Evolutionary conservation across 163 green algal species (phyloP).

Genomic region (Chlamydomonas reinhardtii): DNA sequence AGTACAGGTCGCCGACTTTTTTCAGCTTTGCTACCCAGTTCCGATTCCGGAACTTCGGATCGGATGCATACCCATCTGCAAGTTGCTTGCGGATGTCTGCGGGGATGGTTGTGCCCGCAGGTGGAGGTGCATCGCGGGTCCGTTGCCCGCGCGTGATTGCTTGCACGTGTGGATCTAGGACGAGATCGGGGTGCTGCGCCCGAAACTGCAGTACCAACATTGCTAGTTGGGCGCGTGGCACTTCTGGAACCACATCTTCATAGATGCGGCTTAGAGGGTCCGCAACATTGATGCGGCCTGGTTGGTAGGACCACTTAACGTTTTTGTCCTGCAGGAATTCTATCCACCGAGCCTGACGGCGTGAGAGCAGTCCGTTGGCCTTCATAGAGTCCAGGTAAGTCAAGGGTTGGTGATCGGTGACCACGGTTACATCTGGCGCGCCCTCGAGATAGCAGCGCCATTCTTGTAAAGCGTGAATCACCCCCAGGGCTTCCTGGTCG

Average conservation of each 20-base stretch:
- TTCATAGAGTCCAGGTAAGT: not conserved
- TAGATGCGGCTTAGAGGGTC: constrained; percentile 6
- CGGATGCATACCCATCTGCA: too few relatives aligned
- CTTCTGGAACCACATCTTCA: not conserved
- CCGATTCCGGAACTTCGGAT: too few relatives aligned
- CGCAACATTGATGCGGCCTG: constrained; percentile 18
- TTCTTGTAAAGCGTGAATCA: constrained; percentile 52
- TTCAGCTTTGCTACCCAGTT: not conserved
- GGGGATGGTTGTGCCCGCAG: too few relatives aligned
- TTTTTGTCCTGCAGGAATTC: constrained; percentile 4
- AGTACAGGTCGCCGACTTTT: not conserved
- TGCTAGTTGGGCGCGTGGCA: not conserved
- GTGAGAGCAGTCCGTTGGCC: not conserved
- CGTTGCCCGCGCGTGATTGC: too few relatives aligned
- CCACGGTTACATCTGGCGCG: not conserved
- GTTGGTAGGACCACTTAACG: not conserved
- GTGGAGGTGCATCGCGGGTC: too few relatives aligned
- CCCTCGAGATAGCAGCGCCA: constrained; percentile 73
- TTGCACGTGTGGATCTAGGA: too few relatives aligned
- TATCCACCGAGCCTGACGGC: constrained; percentile 25
- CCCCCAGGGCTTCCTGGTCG: constrained; percentile 65
- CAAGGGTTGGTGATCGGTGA: constrained; percentile 41
- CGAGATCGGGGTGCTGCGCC: too few relatives aligned
- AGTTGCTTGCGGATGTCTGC: too few relatives aligned
- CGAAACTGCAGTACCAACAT: too few relatives aligned